Conservation (phyloP, 371 early-diverging fungal genomes). For the Apophysomyces trapeziformis region DNA sequence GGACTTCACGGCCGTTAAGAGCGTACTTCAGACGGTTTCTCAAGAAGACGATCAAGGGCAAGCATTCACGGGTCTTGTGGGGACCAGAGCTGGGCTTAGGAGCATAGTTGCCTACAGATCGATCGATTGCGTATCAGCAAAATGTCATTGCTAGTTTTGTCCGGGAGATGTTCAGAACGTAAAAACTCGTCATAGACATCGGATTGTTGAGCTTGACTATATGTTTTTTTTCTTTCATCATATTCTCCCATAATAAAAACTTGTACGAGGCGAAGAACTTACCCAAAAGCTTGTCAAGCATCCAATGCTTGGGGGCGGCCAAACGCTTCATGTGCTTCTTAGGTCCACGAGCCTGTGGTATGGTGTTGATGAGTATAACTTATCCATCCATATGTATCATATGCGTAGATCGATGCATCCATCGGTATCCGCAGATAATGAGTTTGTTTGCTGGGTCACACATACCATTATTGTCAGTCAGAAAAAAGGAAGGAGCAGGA, state of each 20-base stretch:
- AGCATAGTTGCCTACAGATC: constrained; percentile 70
- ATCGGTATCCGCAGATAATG: constrained; percentile 14
- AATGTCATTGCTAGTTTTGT: neutral
- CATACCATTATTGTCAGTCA: constrained; percentile 25
- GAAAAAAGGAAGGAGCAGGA: constrained; percentile 21
- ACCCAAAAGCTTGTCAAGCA: constrained; percentile 97
- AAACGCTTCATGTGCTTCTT: constrained; percentile 99
- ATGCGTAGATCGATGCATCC: constrained; percentile 20
- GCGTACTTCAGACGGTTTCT: constrained; percentile 99
- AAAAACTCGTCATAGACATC: constrained; percentile 35
- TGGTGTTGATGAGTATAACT: neutral
- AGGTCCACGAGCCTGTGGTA: constrained; percentile 94
- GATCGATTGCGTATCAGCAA: neutral
- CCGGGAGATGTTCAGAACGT: constrained; percentile 19
- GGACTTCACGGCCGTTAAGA: constrained; percentile 97
- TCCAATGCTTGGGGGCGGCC: constrained; percentile 99
- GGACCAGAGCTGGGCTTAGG: constrained; percentile 99
- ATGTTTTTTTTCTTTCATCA: constrained; percentile 25
- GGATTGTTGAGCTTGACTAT: constrained; percentile 35
- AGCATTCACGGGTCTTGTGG: constrained; percentile 99
- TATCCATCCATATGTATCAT: constrained; percentile 11
- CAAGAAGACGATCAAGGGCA: constrained; percentile 98
- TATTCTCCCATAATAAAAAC: neutral
- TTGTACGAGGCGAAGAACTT: constrained; percentile 11
- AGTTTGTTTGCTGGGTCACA: neutral